Percentiles rank a stretch among this genome's conserved stretches.
phyloP scores from a whole-genome alignment of 345 rosid species.

The Eucalyptus victrix region DNA sequence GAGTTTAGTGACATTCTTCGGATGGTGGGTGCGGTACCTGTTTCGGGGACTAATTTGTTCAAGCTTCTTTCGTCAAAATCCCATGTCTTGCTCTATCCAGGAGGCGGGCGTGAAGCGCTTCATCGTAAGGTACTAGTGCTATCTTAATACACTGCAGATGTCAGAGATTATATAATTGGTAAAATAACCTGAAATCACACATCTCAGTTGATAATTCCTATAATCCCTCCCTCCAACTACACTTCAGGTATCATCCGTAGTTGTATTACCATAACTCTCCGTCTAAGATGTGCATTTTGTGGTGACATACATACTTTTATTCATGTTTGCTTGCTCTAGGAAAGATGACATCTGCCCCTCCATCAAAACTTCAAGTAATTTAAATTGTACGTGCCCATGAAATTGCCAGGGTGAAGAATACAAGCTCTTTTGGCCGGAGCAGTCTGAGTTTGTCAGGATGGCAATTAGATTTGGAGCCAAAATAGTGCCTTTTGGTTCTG shows the following conservation, averaged over 20 bases:
- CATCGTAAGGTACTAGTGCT: slow-evolving; percentile 52
- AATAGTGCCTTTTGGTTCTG: slow-evolving; percentile 71
- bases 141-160: not conserved
- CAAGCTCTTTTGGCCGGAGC: slow-evolving; percentile 74
- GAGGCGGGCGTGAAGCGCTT: slow-evolving; percentile 76
- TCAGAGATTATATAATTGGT: not conserved
- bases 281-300: not conserved
- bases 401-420: slow-evolving; percentile 62
- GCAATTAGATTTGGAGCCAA: slow-evolving; percentile 81
- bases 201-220: not conserved
- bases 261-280: not conserved
- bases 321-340: not conserved
- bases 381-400: not conserved
- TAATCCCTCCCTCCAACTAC: not conserved
- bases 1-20: slow-evolving; percentile 26
- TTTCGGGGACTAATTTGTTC: slow-evolving; percentile 38
- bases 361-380: not conserved
- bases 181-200: not conserved
- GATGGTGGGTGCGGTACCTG: slow-evolving; percentile 69
- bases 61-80: slow-evolving; percentile 49
- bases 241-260: not conserved
- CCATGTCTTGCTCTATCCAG: slow-evolving; percentile 71
- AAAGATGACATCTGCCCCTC: not conserved
- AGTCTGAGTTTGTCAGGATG: slow-evolving; percentile 72
- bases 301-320: not conserved